Base-by-base conservation (phyloP, 345 rosid genomes). In the Dipteronia dyeriana region DNA sequence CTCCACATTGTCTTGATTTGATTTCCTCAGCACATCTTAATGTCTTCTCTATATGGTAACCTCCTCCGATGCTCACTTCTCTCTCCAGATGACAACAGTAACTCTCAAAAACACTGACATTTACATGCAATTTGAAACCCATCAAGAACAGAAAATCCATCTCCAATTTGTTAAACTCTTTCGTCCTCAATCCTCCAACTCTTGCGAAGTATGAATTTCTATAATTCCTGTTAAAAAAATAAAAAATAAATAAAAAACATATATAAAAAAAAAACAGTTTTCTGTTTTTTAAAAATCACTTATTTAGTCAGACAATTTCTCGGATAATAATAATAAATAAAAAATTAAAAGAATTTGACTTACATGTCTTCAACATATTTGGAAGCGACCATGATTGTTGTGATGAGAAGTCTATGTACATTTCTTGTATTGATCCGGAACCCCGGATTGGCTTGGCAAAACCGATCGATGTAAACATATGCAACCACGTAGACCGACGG, bases 291-390 rank as follows among this genome's bases (percentile, higher is more conserved):
- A 34, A 34, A 34, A 34, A 34, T 34, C 38, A 34, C 5, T 34
- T 34, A 34, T 34, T 34, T 1, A 4, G 4, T 34, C 5, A 0
- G 4, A 34, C 38, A 34, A 29, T 29, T 1, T 29, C 31, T 3
- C 31, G 4, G 38, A 34, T 5, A 31, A 31, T 22, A 53, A 34
- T 5, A 31, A 31, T 22, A 53, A 67, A 16, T 19, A 34, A 53
- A 13, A 41, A 12, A 0, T 39, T 17, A 0, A 25, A 12, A 41
- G 9, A 43, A 19, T 7, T 20, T 43, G n/a, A 85, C 97, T 90
- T 79, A 93, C 98, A 93, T 85, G 86, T 95, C 97, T 76, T 95
- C 97, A 1, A 89, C 97, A 76, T 91, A 93, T 73, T 95, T 95
- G 49, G 98, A 93, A 73, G 98, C 95, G 71, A 91, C 87, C 97